Percentiles rank a stretch among this genome's conserved stretches.
Conservation (phyloP, 108 stramenopile species). For the Fragilaria radians region DNA sequence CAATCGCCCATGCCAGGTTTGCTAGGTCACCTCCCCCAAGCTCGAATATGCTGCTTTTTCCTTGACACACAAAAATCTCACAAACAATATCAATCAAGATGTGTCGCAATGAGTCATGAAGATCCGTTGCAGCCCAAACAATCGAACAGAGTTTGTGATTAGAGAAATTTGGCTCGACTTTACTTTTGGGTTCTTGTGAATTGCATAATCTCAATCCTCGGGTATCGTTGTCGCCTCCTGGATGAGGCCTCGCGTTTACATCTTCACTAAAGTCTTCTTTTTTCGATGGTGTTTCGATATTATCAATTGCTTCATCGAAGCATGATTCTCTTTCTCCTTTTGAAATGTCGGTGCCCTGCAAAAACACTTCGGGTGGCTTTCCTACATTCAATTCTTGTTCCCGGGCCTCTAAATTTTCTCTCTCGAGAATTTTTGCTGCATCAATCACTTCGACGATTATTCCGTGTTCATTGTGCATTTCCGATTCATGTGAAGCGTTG, state of each 20-base stretch:
- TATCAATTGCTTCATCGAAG: slow-evolving; percentile 33
- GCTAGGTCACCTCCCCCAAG: slow-evolving; percentile 30
- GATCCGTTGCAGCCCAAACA: slow-evolving; percentile 55
- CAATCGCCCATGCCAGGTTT: slow-evolving; percentile 47
- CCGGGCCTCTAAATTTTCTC: neutral
- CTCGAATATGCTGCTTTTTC: slow-evolving; percentile 9
- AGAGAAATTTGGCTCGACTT: slow-evolving; percentile 10
- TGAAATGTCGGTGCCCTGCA: neutral
- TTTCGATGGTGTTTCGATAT: slow-evolving; percentile 16
- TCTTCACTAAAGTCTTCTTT: slow-evolving; percentile 10
- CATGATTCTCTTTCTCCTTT: neutral
- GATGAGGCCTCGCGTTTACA: slow-evolving; percentile 2
- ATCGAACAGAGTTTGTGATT: slow-evolving; percentile 43
- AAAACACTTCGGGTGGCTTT: neutral
- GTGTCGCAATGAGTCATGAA: slow-evolving; percentile 29
- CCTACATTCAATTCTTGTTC: neutral
- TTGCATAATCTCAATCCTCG: no score
- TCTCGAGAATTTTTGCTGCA: slow-evolving; percentile 20
- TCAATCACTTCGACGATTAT: slow-evolving; percentile 31
- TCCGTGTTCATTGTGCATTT: neutral
- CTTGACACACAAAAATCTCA: slow-evolving; percentile 17
- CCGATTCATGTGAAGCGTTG: neutral
- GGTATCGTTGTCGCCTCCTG: no score
- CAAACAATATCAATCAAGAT: slow-evolving; percentile 23
- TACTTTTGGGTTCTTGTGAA: neutral